Evolutionary conservation across 2,329 filamentous ascomycete species (phyloP).

Genomic region (Aspergillus transmontanensis): DNA sequence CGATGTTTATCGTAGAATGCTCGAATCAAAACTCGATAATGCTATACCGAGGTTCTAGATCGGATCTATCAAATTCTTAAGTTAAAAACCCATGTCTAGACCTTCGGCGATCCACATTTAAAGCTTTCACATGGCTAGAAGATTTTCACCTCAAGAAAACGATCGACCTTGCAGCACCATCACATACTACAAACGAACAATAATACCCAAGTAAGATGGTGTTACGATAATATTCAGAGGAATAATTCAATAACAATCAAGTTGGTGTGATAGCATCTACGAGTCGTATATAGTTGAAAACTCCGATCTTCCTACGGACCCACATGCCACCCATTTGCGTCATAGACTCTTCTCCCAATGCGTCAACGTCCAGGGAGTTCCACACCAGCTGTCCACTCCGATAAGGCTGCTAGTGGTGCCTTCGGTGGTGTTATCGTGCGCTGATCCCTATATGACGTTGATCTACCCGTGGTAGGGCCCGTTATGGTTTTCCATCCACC

Average conservation of each 20-base stretch:
- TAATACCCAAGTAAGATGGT: background rate
- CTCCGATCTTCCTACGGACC: background rate
- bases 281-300: background rate
- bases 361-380: background rate
- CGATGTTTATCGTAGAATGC: background rate
- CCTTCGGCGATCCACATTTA: background rate
- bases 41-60: background rate
- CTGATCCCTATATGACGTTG: background rate
- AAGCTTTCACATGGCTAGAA: background rate
- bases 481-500: background rate
- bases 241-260: no score
- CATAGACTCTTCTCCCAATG: background rate
- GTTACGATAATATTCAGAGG: background rate
- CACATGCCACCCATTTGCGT: background rate
- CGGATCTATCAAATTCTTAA: background rate
- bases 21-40: background rate
- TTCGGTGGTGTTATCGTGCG: background rate
- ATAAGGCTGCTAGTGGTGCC: background rate
- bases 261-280: background rate
- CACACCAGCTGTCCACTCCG: background rate
- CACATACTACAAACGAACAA: background rate
- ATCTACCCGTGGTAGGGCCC: background rate
- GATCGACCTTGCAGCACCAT: background rate
- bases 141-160: background rate
- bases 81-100: background rate